phyloP scores from a whole-genome alignment of 2,329 filamentous ascomycete genomes.

The Talaromyces funiculosus region DNA sequence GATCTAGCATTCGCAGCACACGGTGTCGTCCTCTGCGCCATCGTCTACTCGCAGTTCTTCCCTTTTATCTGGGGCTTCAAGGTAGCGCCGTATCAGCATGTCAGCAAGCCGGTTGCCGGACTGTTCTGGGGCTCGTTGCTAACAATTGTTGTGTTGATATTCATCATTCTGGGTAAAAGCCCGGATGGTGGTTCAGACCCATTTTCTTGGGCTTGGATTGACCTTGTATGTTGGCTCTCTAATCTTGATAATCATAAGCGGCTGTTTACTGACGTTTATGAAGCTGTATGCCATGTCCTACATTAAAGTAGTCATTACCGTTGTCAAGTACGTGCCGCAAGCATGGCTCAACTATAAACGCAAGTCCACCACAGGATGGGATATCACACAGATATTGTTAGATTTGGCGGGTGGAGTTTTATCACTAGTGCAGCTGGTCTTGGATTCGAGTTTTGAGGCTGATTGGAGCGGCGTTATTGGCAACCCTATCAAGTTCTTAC shows the following conservation, averaged over 20 bases:
- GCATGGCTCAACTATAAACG: conserved; percentile 76
- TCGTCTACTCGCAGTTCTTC: conserved; percentile 74
- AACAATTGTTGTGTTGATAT: conserved; percentile 28
- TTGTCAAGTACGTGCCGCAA: conserved; percentile 92
- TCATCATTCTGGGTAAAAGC: conserved; percentile 40
- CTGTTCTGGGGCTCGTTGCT: conserved; percentile 64
- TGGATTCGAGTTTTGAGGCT: conserved; percentile 76
- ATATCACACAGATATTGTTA: conserved; percentile 74
- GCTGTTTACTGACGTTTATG: conserved; percentile 18
- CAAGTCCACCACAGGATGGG: conserved; percentile 81
- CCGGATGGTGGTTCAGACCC: conserved; percentile 43
- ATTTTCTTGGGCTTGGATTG: conserved; percentile 57
- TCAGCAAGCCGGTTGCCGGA: conserved; percentile 59
- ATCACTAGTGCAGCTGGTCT: conserved; percentile 71
- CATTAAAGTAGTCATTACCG: conserved; percentile 79
- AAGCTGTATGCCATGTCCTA: conserved; percentile 68
- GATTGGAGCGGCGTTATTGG: conserved; percentile 90
- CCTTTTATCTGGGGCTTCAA: conserved; percentile 70
- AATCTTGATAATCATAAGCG: too few relatives aligned
- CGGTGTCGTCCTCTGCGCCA: conserved; percentile 63
- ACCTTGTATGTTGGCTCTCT: conserved; percentile 49
- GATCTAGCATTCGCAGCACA: conserved; percentile 85
- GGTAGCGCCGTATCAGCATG: conserved; percentile 49
- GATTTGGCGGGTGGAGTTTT: conserved; percentile 77
- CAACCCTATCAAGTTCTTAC: conserved; percentile 82